Evolutionary conservation across 495 filamentous ascomycete species (phyloP).

Genomic region (Penicillium atrosanguineum): DNA sequence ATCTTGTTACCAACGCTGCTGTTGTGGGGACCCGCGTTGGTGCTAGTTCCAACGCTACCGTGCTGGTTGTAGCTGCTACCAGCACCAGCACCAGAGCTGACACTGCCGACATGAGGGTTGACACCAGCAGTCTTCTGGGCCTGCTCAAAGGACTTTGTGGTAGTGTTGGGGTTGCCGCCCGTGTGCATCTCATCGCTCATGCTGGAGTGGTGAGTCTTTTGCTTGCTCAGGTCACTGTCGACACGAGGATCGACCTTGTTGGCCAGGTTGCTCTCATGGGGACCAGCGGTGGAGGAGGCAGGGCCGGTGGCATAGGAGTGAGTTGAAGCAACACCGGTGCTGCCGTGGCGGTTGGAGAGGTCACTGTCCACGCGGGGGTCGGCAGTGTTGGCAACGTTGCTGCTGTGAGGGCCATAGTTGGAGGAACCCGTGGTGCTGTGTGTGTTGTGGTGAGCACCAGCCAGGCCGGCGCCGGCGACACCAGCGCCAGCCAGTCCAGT

Average conservation of each 20-base stretch:
- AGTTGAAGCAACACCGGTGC: slow-evolving; percentile 23
- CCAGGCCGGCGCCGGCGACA: neutral
- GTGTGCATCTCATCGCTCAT: slow-evolving; percentile 14
- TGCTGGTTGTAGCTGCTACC: slow-evolving; percentile 32
- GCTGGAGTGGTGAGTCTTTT: slow-evolving; percentile 15
- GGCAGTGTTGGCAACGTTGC: slow-evolving; percentile 36
- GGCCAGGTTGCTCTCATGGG: slow-evolving; percentile 42
- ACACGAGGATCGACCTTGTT: slow-evolving; percentile 53
- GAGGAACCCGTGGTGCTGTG: no score
- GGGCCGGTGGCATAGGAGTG: slow-evolving; percentile 19
- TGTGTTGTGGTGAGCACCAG: slow-evolving; percentile 2
- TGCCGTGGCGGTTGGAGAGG: slow-evolving; percentile 7
- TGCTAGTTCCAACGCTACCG: neutral
- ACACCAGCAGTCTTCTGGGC: slow-evolving; percentile 7
- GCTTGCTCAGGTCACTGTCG: slow-evolving; percentile 44
- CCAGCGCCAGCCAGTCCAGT: slow-evolving; percentile 1
- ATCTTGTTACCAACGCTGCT: slow-evolving; percentile 55
- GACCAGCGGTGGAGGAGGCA: slow-evolving; percentile 32
- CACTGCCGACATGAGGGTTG: no score
- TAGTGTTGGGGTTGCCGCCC: slow-evolving; percentile 10
- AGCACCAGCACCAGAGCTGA: neutral
- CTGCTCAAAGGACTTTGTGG: slow-evolving; percentile 23
- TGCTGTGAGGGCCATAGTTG: slow-evolving; percentile 21
- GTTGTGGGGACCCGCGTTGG: slow-evolving; percentile 33
- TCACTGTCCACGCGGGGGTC: slow-evolving; percentile 44